These are phyloP conservation scores for Eimeria tenella DNA, from an alignment of 169 alveolate species.

Conservation along the genomic window DNA sequence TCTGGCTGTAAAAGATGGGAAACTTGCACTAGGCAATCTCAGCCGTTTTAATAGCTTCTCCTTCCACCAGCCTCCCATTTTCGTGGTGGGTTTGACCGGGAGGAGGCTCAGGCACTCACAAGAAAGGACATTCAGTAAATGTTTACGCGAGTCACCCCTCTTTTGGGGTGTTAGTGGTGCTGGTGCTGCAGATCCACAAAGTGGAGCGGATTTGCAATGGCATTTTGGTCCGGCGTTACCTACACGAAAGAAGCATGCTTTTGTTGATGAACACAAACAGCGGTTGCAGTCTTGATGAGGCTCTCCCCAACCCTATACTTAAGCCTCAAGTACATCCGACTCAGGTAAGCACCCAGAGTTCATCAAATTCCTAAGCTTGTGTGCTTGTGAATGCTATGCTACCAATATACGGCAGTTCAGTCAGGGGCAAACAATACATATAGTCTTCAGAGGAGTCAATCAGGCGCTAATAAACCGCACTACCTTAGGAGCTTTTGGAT, in stretches of 20 bases:
- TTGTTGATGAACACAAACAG: conserved; percentile 54
- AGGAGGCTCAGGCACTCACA: neutral
- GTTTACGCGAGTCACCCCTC: neutral
- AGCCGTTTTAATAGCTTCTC: conserved; percentile 65
- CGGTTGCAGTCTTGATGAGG: conserved; percentile 69
- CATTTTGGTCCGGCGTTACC: conserved; percentile 71
- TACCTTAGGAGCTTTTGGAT: no score
- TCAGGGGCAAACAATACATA: no score
- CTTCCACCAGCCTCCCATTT: conserved; percentile 74
- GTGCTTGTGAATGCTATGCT: neutral
- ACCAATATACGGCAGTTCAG: no score
- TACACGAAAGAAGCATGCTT: conserved; percentile 74
- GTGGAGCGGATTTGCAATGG: conserved; percentile 69
- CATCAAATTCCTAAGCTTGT: neutral
- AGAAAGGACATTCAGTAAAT: no score
- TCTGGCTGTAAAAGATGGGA: conserved; percentile 24
- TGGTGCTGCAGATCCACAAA: conserved; percentile 65
- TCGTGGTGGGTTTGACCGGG: conserved; percentile 44
- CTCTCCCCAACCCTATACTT: conserved; percentile 67
- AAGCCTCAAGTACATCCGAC: conserved; percentile 70
- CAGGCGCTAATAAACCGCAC: no score
- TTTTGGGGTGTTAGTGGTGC: neutral
- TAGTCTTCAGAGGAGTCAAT: no score
- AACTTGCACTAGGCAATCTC: conserved; percentile 20
- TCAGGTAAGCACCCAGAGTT: conserved; percentile 32